Evolutionary conservation across 2,329 filamentous ascomycete species (phyloP), one percentile per base, ranked within the genome.

Genomic region (Ceratocystis diversiconidia): DNA sequence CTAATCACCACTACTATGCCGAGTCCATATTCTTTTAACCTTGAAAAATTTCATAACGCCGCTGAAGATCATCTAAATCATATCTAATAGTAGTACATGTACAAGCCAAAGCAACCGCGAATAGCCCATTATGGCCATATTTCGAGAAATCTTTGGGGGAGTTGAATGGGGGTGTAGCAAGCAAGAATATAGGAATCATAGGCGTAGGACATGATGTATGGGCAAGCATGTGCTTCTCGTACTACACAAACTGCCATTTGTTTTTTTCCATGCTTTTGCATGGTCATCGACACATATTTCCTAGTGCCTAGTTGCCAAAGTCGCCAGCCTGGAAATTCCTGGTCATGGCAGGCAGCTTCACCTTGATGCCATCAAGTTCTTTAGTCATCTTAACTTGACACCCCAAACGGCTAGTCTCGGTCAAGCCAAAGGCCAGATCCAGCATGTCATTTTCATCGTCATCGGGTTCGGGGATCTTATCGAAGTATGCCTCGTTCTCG

Each of bases 251-350:
- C 17, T 19, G 19, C 55, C 48, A 12, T 17, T 46, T n/a, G 28
- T 41, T 61, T 62, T 44, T 17, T 19, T 30, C 41, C 44, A 46
- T 46, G 12, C 19, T 41, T 7, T 19, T 10, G 15, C 28, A 25
- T 61, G n/a, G n/a, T 12, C 8, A 28, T 8, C 25, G 12, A 25
- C 12, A 22, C n/a, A 1, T 5, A 3, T 15, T 19, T 19, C 5
- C 28, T n/a, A 17, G 19, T 25, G 30, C 1, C 3, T 36, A 41
- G 32, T 75, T 74, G 72, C 80, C 78, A 72, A 99, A 99, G 76
- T 99, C 94, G 75, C 90, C 95, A 15, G 90, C 90, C 77, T 99
- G 94, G 76, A 99, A 72, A 73, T 99, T 99, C 74, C 94, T 82
- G 69, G 94, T 97, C 91, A 96, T 96, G 46, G 85, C 85, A 12